Conservation (phyloP, 768 basidiomycete genomes). For the Rossbeevera mucosa region DNA sequence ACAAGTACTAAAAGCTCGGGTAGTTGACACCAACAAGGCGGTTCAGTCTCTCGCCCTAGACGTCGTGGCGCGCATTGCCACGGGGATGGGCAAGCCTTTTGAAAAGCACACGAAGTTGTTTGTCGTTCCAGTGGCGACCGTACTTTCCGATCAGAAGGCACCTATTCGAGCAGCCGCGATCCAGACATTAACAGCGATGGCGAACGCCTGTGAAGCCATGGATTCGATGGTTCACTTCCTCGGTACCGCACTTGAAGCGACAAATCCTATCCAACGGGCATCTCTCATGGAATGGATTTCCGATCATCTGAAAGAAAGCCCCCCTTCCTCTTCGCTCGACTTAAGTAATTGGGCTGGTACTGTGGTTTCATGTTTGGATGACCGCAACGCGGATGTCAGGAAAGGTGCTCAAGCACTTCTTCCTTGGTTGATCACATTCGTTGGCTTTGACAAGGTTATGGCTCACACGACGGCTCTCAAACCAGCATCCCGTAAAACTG, state of each 20-base stretch:
- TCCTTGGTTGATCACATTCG: constrained; percentile 65
- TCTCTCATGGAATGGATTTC: constrained; percentile 75
- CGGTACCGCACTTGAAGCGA: constrained; percentile 73
- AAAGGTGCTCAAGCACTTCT: constrained; percentile 85
- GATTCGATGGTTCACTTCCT: constrained; percentile 80
- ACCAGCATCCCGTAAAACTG: constrained; percentile 82
- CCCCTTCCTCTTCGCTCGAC: constrained; percentile 54
- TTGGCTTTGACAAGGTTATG: constrained; percentile 82
- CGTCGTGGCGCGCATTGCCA: constrained; percentile 83
- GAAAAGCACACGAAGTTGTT: constrained; percentile 84
- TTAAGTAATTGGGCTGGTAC: constrained; percentile 62
- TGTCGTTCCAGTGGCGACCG: constrained; percentile 70
- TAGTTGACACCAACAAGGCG: constrained; percentile 90
- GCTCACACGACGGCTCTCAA: constrained; percentile 84
- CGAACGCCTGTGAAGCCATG: constrained; percentile 75
- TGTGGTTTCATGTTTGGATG: constrained; percentile 78
- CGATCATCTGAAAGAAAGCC: constrained; percentile 71
- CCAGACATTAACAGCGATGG: constrained; percentile 77
- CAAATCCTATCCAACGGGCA: constrained; percentile 84
- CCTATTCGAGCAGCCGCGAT: constrained; percentile 75
- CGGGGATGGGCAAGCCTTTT: constrained; percentile 93
- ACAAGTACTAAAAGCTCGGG: constrained; percentile 79
- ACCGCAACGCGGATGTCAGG: constrained; percentile 85
- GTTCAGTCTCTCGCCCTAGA: constrained; percentile 90
- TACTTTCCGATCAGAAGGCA: constrained; percentile 90